Conservation (phyloP, 2,329 filamentous ascomycete genomes). For the Trichoderma sp. region DNA sequence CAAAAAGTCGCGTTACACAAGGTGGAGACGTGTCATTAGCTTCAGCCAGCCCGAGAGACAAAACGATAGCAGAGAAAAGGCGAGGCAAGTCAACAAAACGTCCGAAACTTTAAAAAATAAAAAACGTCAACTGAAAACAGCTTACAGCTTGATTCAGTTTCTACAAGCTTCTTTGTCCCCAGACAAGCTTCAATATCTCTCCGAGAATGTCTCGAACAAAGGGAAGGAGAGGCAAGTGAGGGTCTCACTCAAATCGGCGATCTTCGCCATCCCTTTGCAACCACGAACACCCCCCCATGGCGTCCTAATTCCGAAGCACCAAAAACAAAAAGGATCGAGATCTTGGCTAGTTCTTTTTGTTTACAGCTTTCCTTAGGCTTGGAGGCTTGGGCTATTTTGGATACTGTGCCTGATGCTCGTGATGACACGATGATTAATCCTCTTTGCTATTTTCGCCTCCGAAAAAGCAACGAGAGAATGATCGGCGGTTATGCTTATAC, state of each 20-base stretch:
- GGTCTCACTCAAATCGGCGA: not conserved
- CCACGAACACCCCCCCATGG: not conserved
- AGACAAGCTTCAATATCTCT: not conserved
- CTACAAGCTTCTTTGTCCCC: not conserved
- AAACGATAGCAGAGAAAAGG: too few species aligned
- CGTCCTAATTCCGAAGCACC: slow-evolving; percentile 6
- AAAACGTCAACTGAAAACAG: not conserved
- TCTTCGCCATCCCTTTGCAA: not conserved
- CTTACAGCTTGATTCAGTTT: not conserved
- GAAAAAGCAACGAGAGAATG: not conserved
- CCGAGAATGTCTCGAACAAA: not conserved
- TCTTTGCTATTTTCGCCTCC: not conserved
- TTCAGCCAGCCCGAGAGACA: not conserved
- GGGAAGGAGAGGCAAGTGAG: not conserved
- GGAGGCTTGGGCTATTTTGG: not conserved
- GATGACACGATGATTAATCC: slow-evolving; percentile 14
- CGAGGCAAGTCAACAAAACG: not conserved
- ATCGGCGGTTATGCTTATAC: slow-evolving; percentile 6
- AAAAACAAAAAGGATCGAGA: slow-evolving; percentile 4
- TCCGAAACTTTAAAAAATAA: not conserved
- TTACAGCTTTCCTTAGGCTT: not conserved
- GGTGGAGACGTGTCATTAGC: not conserved
- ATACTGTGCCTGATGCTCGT: not conserved
- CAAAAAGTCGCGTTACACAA: not conserved
- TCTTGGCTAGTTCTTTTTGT: not conserved